Evolutionary conservation across 1,284 basidiomycete species (phyloP), one percentile per base, ranked within the genome.

Genomic region (Boletus calvinii): DNA sequence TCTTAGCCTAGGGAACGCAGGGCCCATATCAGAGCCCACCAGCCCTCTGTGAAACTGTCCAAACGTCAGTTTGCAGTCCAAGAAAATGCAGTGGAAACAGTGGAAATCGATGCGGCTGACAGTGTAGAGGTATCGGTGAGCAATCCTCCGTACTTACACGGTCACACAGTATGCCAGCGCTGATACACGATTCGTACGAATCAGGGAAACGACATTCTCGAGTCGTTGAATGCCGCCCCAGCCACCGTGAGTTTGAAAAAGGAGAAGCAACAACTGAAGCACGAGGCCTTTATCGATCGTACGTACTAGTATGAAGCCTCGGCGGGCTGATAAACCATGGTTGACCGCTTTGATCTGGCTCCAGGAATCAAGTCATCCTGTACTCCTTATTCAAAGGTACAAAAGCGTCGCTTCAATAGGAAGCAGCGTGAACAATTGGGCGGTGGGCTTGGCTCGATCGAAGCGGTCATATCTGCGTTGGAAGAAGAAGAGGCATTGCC

Each of bases 351-450:
- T 46, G 52, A 45, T 53, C 32, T 5, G 20, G 40, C 43, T 35
- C 47, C 58, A 90, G 89, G 82, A 40, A 68, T 90, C 43, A 79
- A 77, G 55, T 69, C 75, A 2, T 72, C 75, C 3, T 70, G 72
- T 32, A 72, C 76, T 0, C 84, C 85, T 2, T 85, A 90, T 65
- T 92, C 90, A 0, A 91, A 87, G 66, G 88, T 85, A 6, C 86
- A 90, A 63, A 72, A 72, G 30, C 80, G 87, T 26, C 80, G 90
- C 24, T 59, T 86, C 61, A 90, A 89, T 61, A 82, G 83, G 52
- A 89, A 83, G 61, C 81, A 77, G 38, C 83, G 78, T 55, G 86
- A 91, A 61, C 77, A 89, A 64, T 71, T 93, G 40, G 83, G 78
- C 3, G 77, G 79, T 41, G 82, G 81, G 2, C 66, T 92, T 53